A percentile compares a stretch with the other conserved stretches of the same genome.
phyloP scores from a whole-genome alignment of 352 stramenopile genomes.

The Halophytophthora polymorphica region DNA sequence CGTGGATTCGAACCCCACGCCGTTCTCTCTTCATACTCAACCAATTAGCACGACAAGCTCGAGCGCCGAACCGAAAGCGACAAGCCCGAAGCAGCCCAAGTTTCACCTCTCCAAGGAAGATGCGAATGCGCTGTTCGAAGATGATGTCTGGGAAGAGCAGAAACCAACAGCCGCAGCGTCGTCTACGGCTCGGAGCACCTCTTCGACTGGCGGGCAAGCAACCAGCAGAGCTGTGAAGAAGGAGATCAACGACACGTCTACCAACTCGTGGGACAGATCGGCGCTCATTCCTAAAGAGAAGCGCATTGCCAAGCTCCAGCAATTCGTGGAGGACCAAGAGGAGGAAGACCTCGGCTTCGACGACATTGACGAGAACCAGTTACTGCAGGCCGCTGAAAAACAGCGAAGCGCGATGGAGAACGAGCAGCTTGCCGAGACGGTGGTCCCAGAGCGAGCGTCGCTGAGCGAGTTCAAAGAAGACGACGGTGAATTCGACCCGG shows the following conservation, averaged over 20 bases:
- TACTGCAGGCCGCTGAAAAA: conserved; percentile 42
- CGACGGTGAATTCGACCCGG: conserved; percentile 18
- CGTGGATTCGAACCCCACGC: conserved; percentile 39
- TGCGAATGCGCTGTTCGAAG: conserved; percentile 58
- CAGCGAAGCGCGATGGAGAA: conserved; percentile 26
- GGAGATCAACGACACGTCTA: conserved; percentile 7
- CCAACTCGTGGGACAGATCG: conserved; percentile 55
- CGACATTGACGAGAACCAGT: conserved; percentile 66
- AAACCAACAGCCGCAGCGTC: conserved; percentile 12
- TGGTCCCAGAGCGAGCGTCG: conserved; percentile 13
- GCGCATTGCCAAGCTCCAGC: conserved; percentile 61
- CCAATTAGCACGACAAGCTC: conserved; percentile 4
- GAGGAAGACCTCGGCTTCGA: conserved; percentile 61
- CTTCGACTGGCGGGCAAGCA: conserved; percentile 2
- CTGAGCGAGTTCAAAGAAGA: conserved; percentile 27
- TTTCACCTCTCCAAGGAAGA: conserved; percentile 83
- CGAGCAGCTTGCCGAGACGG: conserved; percentile 8
- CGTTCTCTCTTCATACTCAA: conserved; percentile 20
- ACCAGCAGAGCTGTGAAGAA: conserved; percentile 6
- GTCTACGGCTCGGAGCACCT: not conserved
- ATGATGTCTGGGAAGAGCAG: conserved; percentile 71
- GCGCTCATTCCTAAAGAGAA: conserved; percentile 62
- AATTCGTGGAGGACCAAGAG: conserved; percentile 65
- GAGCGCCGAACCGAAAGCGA: conserved; percentile 7
- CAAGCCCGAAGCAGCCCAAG: conserved; percentile 15